phyloP scores from a whole-genome alignment of 495 filamentous ascomycete genomes.

The Xylaria telfairii region DNA sequence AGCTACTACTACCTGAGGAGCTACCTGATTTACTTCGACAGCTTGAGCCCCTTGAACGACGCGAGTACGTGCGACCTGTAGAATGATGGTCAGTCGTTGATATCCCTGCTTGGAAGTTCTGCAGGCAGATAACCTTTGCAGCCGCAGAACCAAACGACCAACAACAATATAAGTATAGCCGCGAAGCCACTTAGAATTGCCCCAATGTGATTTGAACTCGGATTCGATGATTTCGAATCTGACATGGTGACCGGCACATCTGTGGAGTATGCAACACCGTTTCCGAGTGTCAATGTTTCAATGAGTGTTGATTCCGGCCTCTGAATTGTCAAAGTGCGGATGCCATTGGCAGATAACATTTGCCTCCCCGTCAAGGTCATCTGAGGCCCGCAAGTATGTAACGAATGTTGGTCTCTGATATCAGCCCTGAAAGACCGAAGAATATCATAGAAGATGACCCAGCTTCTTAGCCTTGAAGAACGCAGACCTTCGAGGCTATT shows the following conservation, averaged over 20 bases:
- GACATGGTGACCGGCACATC: slow-evolving; percentile 1
- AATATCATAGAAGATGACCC: neutral
- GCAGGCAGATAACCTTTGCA: slow-evolving; percentile 1
- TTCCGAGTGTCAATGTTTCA: slow-evolving; percentile 22
- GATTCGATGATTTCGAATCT: slow-evolving; percentile 9
- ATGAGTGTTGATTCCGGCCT: slow-evolving; percentile 13
- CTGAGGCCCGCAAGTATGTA: neutral
- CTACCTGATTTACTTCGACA: neutral
- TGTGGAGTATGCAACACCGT: slow-evolving; percentile 4
- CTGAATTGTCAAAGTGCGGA: slow-evolving; percentile 25
- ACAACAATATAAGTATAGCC: slow-evolving; percentile 16
- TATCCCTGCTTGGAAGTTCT: neutral
- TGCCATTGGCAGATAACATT: neutral
- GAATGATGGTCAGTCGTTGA: neutral
- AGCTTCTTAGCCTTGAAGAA: neutral
- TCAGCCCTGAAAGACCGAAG: neutral
- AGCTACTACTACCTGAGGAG: neutral
- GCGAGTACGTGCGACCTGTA: slow-evolving; percentile 1
- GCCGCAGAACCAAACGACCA: slow-evolving; percentile 27
- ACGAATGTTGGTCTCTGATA: neutral
- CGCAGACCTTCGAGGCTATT: neutral
- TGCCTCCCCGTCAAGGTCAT: neutral
- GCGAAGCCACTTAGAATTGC: slow-evolving; percentile 29
- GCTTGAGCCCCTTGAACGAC: slow-evolving; percentile 13
- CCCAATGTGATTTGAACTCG: slow-evolving; percentile 22